phyloP scores from a whole-genome alignment of 1,284 basidiomycete genomes.

The Sphagnurus paluster region DNA sequence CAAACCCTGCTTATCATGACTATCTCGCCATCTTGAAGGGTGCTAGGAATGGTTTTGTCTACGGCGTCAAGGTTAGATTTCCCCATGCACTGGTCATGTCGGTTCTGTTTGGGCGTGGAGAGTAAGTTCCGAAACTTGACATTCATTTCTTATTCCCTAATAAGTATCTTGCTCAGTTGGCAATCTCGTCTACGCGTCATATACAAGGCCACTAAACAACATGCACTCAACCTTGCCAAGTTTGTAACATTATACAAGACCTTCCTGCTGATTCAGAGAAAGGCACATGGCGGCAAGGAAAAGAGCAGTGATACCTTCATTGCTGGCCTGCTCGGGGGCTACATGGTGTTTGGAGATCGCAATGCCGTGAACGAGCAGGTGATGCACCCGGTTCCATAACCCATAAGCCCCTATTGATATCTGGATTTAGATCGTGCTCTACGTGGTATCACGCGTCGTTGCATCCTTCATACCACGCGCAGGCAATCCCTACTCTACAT shows the following conservation, averaged over 20 bases:
- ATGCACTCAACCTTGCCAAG: conserved; percentile 87
- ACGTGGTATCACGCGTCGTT: conserved; percentile 87
- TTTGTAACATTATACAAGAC: conserved; percentile 96
- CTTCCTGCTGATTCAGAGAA: conserved; percentile 79
- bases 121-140: conserved; percentile 50
- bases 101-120: conserved; percentile 89
- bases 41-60: conserved; percentile 92
- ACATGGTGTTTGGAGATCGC: conserved; percentile 90
- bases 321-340: conserved; percentile 91
- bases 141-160: conserved; percentile 1
- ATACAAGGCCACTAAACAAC: conserved; percentile 86
- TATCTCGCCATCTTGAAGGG: conserved; percentile 92
- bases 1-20: conserved; percentile 84
- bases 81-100: conserved; percentile 99
- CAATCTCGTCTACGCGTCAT: conserved; percentile 67
- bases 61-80: conserved; percentile 91
- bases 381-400: conserved; percentile 2
- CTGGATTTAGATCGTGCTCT: conserved; percentile 85
- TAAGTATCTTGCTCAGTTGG: conserved; percentile 59
- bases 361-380: conserved; percentile 99
- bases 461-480: conserved; percentile 86
- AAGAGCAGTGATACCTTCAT: conserved; percentile 85
- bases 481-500: conserved; percentile 42
- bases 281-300: conserved; percentile 80
- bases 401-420: conserved; percentile 4